Evolutionary conservation across 139 green algal species (phyloP), one percentile per base, ranked within the genome.

Genomic region (Asterochloris erici): DNA sequence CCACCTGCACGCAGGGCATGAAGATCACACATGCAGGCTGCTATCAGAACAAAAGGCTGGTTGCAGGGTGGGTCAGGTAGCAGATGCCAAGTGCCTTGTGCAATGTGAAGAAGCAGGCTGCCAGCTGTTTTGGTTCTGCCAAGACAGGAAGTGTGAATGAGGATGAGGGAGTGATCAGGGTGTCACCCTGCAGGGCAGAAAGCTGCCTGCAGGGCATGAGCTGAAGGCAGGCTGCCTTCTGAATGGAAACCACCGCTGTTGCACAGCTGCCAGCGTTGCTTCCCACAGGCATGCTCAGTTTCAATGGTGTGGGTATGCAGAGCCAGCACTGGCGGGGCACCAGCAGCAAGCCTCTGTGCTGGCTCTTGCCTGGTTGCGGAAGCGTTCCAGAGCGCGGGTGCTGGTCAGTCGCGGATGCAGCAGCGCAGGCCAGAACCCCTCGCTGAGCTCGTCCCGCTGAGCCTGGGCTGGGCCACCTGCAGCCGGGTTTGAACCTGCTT

Each of bases 331-430:
- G 19, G 19, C 2, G 66, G 19, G 21, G 17, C 66, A 26, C 66
- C 6, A 4, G 17, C 19, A 23, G 6, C 19, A 21, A 21, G 21
- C 2, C 19, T 23, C 10, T 21, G 19, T 71, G 66, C 19, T 23
- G 17, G 66, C 17, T 68, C 73, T 11, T 14, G 88, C 80, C 70
- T 85, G 81, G 66, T 93, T 93, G 38, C 84, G 27, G 83, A 93
- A 93, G 61, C 87, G 82, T 82, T 93, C 89, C 24, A 92, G 85
- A 16, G 83, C 74, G 24, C 90, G 82, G 9, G 90, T 92, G 85
- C 73, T 86, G 69, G 63, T 61, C 62, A 93, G 83, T 19, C 75
- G 63, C 47, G 81, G 79, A 74, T 93, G 89, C 29, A 89, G 78
- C 29, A 90, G 82, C 17, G 81, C 66, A 14, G 87, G 83, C 88